Conservation (phyloP, 2,329 filamentous ascomycete genomes). For the Pseudogymnoascus sp. region DNA sequence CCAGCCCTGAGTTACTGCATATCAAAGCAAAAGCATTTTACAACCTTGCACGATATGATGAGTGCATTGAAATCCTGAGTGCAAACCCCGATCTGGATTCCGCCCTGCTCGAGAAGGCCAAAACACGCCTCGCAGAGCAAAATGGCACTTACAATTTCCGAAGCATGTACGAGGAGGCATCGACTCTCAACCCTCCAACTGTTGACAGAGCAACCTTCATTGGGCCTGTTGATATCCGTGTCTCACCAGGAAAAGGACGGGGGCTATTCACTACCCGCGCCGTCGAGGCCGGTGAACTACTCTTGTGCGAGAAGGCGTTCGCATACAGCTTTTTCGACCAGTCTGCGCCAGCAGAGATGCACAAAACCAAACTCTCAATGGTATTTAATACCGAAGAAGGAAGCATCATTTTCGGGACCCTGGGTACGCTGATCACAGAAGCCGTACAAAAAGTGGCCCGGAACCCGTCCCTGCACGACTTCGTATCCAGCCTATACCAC, state of each 20-base stretch:
- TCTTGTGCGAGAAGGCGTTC: slow-evolving; percentile 51
- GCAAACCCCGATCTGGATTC: not conserved
- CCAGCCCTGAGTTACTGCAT: not conserved
- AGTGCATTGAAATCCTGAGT: slow-evolving; percentile 17
- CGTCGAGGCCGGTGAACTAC: slow-evolving; percentile 41
- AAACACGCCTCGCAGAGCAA: slow-evolving; percentile 32
- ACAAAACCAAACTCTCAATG: not conserved
- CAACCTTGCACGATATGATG: not conserved
- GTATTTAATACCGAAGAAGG: slow-evolving; percentile 2
- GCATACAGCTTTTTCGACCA: slow-evolving; percentile 25
- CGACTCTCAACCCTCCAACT: slow-evolving; percentile 29
- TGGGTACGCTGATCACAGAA: slow-evolving; percentile 29
- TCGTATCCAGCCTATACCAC: slow-evolving; percentile 33
- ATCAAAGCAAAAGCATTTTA: not conserved
- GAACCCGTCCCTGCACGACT: slow-evolving; percentile 29
- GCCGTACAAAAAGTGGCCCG: slow-evolving; percentile 39
- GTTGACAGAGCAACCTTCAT: slow-evolving; percentile 42
- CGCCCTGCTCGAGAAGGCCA: slow-evolving; percentile 13
- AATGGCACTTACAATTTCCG: slow-evolving; percentile 34
- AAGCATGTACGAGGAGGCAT: slow-evolving; percentile 31
- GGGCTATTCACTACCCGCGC: slow-evolving; percentile 43
- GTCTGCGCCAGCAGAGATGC: not conserved
- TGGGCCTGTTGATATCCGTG: slow-evolving; percentile 34
- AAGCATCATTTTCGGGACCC: not conserved
- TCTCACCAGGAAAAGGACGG: slow-evolving; percentile 35